Evolutionary conservation across 108 stramenopile genomes (phyloP).

Genomic region (Cyclotella atomus): DNA sequence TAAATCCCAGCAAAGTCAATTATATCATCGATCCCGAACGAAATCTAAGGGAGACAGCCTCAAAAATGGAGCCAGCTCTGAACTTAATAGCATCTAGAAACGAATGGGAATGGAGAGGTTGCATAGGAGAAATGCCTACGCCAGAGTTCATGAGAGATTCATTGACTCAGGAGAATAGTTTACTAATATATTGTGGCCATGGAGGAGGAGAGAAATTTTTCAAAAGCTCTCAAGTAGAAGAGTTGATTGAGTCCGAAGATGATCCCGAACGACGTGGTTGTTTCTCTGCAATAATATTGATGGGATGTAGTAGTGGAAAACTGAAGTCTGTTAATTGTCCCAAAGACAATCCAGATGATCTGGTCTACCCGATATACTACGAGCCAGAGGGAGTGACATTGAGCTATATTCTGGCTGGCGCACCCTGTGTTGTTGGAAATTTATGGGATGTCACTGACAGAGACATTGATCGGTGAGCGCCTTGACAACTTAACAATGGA

Average conservation of each 20-base stretch:
- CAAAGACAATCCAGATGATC: slow-evolving; percentile 40
- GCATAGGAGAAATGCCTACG: slow-evolving; percentile 71
- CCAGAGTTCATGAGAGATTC: slow-evolving; percentile 56
- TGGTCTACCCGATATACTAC: slow-evolving; percentile 58
- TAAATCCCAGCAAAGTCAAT: slow-evolving; percentile 62
- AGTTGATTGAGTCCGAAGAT: slow-evolving; percentile 21
- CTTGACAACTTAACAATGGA: no score
- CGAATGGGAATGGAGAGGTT: slow-evolving; percentile 80
- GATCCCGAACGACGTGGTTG: slow-evolving; percentile 29
- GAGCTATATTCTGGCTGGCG: slow-evolving; percentile 88
- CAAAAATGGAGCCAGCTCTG: slow-evolving; percentile 74
- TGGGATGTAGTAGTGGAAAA: slow-evolving; percentile 97
- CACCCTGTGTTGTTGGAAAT: slow-evolving; percentile 96
- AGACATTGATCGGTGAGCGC: slow-evolving; percentile 92
- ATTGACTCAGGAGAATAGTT: slow-evolving; percentile 58
- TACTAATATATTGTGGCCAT: slow-evolving; percentile 96
- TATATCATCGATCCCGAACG: slow-evolving; percentile 95
- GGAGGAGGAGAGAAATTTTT: slow-evolving; percentile 92
- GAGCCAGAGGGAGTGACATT: slow-evolving; percentile 95
- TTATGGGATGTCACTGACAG: slow-evolving; percentile 99
- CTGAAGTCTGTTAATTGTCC: slow-evolving; percentile 73
- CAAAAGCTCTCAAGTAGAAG: slow-evolving; percentile 72
- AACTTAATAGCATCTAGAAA: slow-evolving; percentile 39
- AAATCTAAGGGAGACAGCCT: slow-evolving; percentile 82
- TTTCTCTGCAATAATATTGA: slow-evolving; percentile 78